phyloP scores from a whole-genome alignment of 225 moss, liverwort and hornwort genomes.

The Pleurozium schreberi region DNA sequence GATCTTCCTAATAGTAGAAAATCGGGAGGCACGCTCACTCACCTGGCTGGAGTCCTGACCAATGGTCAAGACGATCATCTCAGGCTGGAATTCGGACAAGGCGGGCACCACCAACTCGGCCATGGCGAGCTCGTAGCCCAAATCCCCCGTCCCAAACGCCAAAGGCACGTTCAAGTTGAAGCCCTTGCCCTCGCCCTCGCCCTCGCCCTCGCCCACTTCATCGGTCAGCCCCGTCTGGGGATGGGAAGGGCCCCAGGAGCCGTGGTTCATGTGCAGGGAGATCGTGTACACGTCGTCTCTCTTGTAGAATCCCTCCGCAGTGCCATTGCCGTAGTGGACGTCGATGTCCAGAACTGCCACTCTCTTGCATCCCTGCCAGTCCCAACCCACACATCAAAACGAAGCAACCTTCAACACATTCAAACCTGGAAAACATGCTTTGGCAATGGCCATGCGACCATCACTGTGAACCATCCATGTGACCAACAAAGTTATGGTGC shows the following conservation, averaged over 20 bases:
- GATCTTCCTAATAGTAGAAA: neutral
- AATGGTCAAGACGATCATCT: conserved; percentile 43
- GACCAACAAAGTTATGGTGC: neutral
- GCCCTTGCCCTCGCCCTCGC: conserved; percentile 34
- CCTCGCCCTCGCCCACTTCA: conserved; percentile 36
- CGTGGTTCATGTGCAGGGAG: conserved; percentile 75
- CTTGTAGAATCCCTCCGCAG: conserved; percentile 58
- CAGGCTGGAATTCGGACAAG: conserved; percentile 33
- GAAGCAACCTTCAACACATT: neutral
- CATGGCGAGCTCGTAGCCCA: conserved; percentile 56
- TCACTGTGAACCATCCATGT: neutral
- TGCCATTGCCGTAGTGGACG: conserved; percentile 71
- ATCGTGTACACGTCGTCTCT: conserved; percentile 53
- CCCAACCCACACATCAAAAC: neutral
- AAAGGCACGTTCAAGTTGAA: conserved; percentile 59
- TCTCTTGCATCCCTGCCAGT: conserved; percentile 33
- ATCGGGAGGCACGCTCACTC: neutral
- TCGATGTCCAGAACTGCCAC: conserved; percentile 68
- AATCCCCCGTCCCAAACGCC: conserved; percentile 52
- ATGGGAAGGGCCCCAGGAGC: conserved; percentile 65
- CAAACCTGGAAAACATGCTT: neutral
- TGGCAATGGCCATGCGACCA: neutral
- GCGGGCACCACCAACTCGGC: conserved; percentile 49
- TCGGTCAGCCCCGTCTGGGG: conserved; percentile 43
- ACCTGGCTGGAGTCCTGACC: conserved; percentile 74